phyloP scores from a whole-genome alignment of 2,329 filamentous ascomycete genomes.

The Fusarium gaditjirri region DNA sequence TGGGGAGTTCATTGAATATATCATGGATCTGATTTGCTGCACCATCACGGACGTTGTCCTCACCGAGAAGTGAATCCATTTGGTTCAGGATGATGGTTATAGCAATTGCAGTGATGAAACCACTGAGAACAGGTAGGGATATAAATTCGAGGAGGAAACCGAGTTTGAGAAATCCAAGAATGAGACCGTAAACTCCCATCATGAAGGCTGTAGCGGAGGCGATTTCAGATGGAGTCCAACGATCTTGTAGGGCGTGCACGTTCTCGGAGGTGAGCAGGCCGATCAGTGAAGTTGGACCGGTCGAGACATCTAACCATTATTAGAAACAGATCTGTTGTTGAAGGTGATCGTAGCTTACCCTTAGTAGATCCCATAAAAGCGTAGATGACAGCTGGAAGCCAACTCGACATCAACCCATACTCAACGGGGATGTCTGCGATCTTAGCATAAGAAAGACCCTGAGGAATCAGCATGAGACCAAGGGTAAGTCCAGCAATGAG shows the following conservation, averaged over 20 bases:
- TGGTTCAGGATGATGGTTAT: constrained; percentile 75
- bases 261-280: constrained; percentile 72
- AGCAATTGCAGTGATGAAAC: constrained; percentile 74
- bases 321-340: not conserved
- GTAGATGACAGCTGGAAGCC: constrained; percentile 67
- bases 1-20: constrained; percentile 65
- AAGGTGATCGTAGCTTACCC: constrained; percentile 49
- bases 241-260: constrained; percentile 61
- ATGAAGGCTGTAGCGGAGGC: constrained; percentile 71
- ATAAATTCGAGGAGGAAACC: constrained; percentile 75
- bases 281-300: constrained; percentile 72
- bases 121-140: constrained; percentile 70
- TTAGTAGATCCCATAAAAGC: constrained; percentile 72
- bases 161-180: constrained; percentile 69
- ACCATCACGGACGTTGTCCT: constrained; percentile 59
- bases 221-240: constrained; percentile 65
- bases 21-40: constrained; percentile 69
- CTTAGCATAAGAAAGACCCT: constrained; percentile 70
- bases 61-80: constrained; percentile 68
- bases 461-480: constrained; percentile 69
- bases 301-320: constrained; percentile 62
- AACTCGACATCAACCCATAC: constrained; percentile 68
- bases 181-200: constrained; percentile 69
- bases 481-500: constrained; percentile 70
- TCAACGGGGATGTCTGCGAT: constrained; percentile 70